phyloP scores from a whole-genome alignment of 305 asterid genomes.

The Withania somnifera region DNA sequence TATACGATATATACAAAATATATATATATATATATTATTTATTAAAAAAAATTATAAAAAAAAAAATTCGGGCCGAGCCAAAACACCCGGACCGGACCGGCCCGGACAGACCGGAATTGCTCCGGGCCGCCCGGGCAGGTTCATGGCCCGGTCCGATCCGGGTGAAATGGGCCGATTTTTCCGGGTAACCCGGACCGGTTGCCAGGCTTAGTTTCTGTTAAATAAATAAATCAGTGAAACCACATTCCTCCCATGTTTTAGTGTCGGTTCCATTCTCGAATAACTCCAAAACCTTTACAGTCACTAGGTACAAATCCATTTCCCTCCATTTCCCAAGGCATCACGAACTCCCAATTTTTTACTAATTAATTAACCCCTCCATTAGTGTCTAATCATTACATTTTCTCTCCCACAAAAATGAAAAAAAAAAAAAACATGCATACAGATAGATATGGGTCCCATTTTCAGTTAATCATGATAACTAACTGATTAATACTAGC shows the following conservation, averaged over 20 bases:
- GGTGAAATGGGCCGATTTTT: too few relatives aligned
- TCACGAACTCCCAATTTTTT: conserved; percentile 28
- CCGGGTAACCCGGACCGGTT: too few relatives aligned
- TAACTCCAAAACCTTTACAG: conserved; percentile 41
- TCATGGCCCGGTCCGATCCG: too few relatives aligned
- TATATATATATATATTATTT: too few relatives aligned
- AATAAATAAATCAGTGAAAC: conserved; percentile 16
- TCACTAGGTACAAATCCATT: conserved; percentile 25
- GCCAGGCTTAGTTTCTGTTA: too few relatives aligned
- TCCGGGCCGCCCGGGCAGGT: too few relatives aligned
- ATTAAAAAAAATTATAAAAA: too few relatives aligned
- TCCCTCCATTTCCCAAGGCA: conserved; percentile 31
- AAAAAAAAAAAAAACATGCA: not conserved
- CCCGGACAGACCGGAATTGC: too few relatives aligned
- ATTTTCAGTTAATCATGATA: conserved; percentile 18
- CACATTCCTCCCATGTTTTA: conserved; percentile 52
- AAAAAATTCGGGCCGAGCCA: too few relatives aligned
- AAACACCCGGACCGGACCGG: too few relatives aligned
- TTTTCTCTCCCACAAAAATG: not conserved
- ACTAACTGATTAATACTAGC: conserved; percentile 33
- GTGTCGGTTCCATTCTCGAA: conserved; percentile 36
- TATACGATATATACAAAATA: too few relatives aligned
- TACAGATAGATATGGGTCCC: conserved; percentile 42
- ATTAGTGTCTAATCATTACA: conserved; percentile 27
- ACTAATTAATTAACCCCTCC: not conserved